These are phyloP conservation scores for Phaeosphaeriaceae sp. DNA, from an alignment of 2,329 filamentous ascomycete genomes.

Conservation along the genomic window DNA sequence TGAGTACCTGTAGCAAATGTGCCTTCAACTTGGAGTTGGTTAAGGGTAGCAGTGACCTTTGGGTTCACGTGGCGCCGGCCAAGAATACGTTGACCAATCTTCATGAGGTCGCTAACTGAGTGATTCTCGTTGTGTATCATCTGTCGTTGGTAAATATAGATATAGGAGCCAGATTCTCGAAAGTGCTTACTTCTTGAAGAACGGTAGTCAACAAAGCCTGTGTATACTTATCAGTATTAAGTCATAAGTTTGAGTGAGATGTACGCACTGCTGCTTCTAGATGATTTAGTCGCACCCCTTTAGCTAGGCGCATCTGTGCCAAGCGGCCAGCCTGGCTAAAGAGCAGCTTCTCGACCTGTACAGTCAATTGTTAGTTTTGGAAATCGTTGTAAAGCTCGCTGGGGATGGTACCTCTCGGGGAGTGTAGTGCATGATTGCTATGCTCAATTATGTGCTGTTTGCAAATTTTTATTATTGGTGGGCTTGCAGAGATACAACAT, in stretches of 20 bases:
- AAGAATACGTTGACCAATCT: constrained; percentile 88
- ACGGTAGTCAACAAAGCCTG: constrained; percentile 85
- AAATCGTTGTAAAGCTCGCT: too few relatives aligned
- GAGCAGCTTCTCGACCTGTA: constrained; percentile 93
- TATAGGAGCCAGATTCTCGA: too few relatives aligned
- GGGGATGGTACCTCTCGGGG: too few relatives aligned
- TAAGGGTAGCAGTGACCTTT: constrained; percentile 78
- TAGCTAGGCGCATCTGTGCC: constrained; percentile 85
- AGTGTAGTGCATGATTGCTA: too few relatives aligned
- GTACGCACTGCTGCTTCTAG: constrained; percentile 78
- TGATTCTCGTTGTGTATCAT: constrained; percentile 96
- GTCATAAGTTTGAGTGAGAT: too few relatives aligned
- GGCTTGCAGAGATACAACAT: too few relatives aligned
- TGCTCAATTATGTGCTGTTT: too few relatives aligned
- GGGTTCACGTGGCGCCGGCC: constrained; percentile 91
- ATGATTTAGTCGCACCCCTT: constrained; percentile 89
- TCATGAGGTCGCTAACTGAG: constrained; percentile 91
- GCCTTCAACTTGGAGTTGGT: constrained; percentile 90
- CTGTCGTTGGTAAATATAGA: too few relatives aligned
- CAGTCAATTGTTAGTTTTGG: too few relatives aligned
- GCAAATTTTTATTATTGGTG: too few relatives aligned
- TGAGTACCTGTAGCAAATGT: constrained; percentile 92
- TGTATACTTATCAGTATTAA: too few relatives aligned
- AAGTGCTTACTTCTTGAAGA: constrained; percentile 91
- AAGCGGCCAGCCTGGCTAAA: constrained; percentile 88